These are phyloP conservation scores for Saccharum hybrid DNA, from an alignment of 202 grass and related monocot species.

Conservation along the genomic window DNA sequence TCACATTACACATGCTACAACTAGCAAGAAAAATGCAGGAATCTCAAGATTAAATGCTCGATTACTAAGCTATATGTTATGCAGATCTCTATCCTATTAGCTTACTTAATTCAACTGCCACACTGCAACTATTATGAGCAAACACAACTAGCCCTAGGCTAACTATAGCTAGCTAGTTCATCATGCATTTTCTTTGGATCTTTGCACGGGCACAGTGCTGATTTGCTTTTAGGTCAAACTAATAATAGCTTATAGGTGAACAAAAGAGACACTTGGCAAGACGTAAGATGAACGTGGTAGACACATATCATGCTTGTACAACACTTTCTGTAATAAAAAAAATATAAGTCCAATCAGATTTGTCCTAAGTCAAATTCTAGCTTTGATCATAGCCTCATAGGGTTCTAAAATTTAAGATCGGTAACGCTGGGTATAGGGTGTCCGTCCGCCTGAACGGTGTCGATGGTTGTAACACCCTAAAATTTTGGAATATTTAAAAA, in stretches of 20 bases:
- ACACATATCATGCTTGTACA: background rate
- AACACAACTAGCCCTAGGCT: background rate
- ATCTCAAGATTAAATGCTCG: background rate
- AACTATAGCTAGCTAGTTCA: background rate
- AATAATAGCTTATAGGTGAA: background rate
- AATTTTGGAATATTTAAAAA: no score
- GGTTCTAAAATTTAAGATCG: background rate
- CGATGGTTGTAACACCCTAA: no score
- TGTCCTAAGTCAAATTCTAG: background rate
- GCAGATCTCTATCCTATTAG: constrained; percentile 1
- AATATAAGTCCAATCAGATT: background rate
- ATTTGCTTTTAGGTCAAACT: background rate
- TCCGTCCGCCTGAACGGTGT: no score
- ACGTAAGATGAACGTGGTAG: background rate
- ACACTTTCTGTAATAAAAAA: background rate
- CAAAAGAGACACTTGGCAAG: background rate
- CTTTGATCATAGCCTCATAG: background rate
- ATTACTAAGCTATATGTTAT: background rate
- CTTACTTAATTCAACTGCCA: constrained; percentile 20
- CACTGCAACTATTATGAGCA: constrained; percentile 15
- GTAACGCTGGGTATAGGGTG: no score
- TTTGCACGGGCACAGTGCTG: constrained; percentile 4
- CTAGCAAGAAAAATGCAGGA: constrained; percentile 15
- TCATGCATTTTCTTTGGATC: background rate
- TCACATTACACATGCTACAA: constrained; percentile 32